Percentiles rank a stretch among this genome's conserved stretches.
phyloP scores from a whole-genome alignment of 2,329 filamentous ascomycete species.

The Fusarium mundagurra region DNA sequence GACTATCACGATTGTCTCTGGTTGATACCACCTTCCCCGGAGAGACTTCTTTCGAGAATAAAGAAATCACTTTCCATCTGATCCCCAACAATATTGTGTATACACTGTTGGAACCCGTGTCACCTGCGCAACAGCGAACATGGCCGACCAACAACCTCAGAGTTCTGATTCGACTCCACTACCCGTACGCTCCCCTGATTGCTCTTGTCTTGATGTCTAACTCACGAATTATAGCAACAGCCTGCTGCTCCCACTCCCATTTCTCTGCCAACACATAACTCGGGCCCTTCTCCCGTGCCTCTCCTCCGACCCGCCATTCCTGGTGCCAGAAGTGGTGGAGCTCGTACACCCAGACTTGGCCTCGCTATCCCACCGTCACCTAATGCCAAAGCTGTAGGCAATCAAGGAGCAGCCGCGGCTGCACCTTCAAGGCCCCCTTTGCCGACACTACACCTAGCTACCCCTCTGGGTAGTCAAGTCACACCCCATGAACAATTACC shows the following conservation, averaged over 20 bases:
- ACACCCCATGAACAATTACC: constrained; percentile 74
- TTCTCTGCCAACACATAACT: constrained; percentile 47
- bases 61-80: background rate
- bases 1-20: background rate
- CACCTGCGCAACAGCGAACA: constrained; percentile 25
- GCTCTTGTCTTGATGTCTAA: background rate
- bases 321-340: constrained; percentile 70
- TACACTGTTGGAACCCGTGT: constrained; percentile 14
- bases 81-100: background rate
- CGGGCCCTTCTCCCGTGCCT: constrained; percentile 72
- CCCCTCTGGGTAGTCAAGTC: constrained; percentile 83
- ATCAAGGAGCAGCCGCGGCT: constrained; percentile 50
- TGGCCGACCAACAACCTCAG: constrained; percentile 41
- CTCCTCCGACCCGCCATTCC: constrained; percentile 86
- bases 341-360: constrained; percentile 79
- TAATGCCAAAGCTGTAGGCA: constrained; percentile 78
- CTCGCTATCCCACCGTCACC: constrained; percentile 91
- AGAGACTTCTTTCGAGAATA: background rate
- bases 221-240: constrained; percentile 37
- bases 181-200: constrained; percentile 30
- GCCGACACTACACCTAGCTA: constrained; percentile 85
- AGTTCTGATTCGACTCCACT: constrained; percentile 34
- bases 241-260: constrained; percentile 38
- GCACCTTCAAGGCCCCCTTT: constrained; percentile 63
- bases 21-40: background rate